These are phyloP conservation scores for Coprinopsis marcescibilis DNA, from an alignment of 768 basidiomycete species.

Conservation along the genomic window DNA sequence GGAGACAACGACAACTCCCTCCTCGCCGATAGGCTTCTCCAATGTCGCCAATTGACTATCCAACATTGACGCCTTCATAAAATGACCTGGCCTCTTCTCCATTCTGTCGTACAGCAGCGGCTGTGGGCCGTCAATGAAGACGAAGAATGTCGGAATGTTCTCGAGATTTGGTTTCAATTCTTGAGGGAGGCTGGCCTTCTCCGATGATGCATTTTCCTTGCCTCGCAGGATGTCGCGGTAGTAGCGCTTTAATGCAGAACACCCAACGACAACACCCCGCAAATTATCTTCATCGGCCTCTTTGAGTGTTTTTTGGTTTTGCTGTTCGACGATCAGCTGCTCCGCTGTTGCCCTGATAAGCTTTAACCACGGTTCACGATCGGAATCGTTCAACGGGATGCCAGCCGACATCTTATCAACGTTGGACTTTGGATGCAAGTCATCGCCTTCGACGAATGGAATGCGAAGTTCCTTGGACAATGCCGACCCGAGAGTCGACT, in stretches of 20 bases:
- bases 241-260: slow-evolving; percentile 74
- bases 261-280: slow-evolving; percentile 72
- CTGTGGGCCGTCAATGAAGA: slow-evolving; percentile 64
- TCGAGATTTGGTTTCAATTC: slow-evolving; percentile 23
- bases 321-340: slow-evolving; percentile 25
- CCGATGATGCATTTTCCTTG: slow-evolving; percentile 14
- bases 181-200: slow-evolving; percentile 19
- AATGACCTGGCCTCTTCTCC: slow-evolving; percentile 62
- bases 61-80: slow-evolving; percentile 80
- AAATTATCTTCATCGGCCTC: slow-evolving; percentile 7
- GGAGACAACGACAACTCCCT: slow-evolving; percentile 62
- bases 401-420: slow-evolving; percentile 85
- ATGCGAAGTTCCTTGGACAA: slow-evolving; percentile 56
- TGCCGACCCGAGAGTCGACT: slow-evolving; percentile 61
- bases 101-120: slow-evolving; percentile 60
- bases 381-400: slow-evolving; percentile 69
- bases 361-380: slow-evolving; percentile 83
- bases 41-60: slow-evolving; percentile 70
- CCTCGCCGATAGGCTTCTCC: slow-evolving; percentile 64
- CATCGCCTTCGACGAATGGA: slow-evolving; percentile 86
- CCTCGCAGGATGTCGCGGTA: slow-evolving; percentile 86
- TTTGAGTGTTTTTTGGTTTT: slow-evolving; percentile 7
- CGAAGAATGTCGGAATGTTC: slow-evolving; percentile 63
- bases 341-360: slow-evolving; percentile 64
- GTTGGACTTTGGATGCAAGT: slow-evolving; percentile 76